Base-by-base conservation (phyloP, 1,284 basidiomycete species). In the Acaromyces ingoldii region DNA sequence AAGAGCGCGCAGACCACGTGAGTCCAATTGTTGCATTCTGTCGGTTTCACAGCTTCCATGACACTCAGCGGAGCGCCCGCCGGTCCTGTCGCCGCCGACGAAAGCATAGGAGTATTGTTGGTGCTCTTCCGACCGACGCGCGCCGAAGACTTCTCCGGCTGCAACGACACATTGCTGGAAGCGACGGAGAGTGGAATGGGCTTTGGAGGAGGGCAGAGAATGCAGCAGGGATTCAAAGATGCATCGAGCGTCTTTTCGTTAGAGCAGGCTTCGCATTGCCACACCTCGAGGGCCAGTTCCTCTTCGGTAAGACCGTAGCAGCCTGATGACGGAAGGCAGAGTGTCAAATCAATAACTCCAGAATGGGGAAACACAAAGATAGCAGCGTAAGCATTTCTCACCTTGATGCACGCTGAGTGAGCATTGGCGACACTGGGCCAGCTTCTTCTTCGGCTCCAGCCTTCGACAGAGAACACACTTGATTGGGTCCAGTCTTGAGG, bases 21-120 rank as follows among this genome's bases (percentile, higher is more conserved):
- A 0, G 85, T 85, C 89, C 91, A 96, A 57, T 89, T 88, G 76
- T 88, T 86, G 24, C 89, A 87, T 78, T 97, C 93, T 0, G 92
- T 96, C 4, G 89, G 89, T 75, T 96, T 96, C 72, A 88, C 85
- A 3, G 85, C 87, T 36, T 89, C 85, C 33, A 96, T 79, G 64
- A 72, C 70, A 1, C 61, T 69, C 26, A 86, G 26, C 4, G 52
- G 49, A 1, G n/a, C n/a, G n/a, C n/a, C n/a, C n/a, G n/a, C n/a
- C n/a, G n/a, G n/a, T n/a, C n/a, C n/a, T n/a, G n/a, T n/a, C n/a
- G 65, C 53, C 2, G 55, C 50, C 2, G 36, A 10, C 13, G 29
- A 17, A 29, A 9, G 13, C 33, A 22, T 33, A 26, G 21, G 6
- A n/a, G 11, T 21, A 11, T 19, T 19, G 22, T 15, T 39, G 6